These are phyloP conservation scores for Isochrysis galbana DNA, from an alignment of 78 protist species.

Conservation along the genomic window DNA sequence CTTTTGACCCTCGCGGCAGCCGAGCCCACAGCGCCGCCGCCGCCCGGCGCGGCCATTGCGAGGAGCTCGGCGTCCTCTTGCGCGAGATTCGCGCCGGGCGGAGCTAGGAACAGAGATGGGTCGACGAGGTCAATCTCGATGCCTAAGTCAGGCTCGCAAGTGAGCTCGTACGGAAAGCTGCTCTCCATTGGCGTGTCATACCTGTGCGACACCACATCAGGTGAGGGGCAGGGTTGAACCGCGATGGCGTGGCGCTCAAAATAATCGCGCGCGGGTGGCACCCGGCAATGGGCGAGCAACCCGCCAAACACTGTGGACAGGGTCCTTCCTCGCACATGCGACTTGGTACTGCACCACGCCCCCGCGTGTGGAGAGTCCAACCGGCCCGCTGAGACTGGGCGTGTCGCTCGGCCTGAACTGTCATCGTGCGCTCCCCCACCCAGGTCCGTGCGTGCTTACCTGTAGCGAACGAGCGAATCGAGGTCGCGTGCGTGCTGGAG, in stretches of 20 bases:
- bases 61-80: neutral
- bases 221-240: too few relatives aligned
- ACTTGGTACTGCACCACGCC: too few relatives aligned
- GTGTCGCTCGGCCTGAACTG: too few relatives aligned
- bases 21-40: neutral
- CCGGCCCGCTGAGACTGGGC: too few relatives aligned
- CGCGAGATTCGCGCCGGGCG: neutral
- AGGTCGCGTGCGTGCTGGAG: neutral
- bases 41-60: neutral
- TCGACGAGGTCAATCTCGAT: constrained; percentile 7
- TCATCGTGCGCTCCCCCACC: too few relatives aligned
- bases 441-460: too few relatives aligned
- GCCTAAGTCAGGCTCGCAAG: neutral
- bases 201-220: too few relatives aligned
- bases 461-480: neutral
- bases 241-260: too few relatives aligned
- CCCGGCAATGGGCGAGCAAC: neutral
- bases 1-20: neutral
- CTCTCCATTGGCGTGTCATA: neutral
- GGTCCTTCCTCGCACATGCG: too few relatives aligned
- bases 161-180: neutral
- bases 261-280: neutral
- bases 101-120: neutral
- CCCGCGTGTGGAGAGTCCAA: too few relatives aligned
- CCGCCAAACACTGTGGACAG: too few relatives aligned